Evolutionary conservation across 2,329 filamentous ascomycete species (phyloP), one percentile per base, ranked within the genome.

Genomic region (Epichloe coenophiala): DNA sequence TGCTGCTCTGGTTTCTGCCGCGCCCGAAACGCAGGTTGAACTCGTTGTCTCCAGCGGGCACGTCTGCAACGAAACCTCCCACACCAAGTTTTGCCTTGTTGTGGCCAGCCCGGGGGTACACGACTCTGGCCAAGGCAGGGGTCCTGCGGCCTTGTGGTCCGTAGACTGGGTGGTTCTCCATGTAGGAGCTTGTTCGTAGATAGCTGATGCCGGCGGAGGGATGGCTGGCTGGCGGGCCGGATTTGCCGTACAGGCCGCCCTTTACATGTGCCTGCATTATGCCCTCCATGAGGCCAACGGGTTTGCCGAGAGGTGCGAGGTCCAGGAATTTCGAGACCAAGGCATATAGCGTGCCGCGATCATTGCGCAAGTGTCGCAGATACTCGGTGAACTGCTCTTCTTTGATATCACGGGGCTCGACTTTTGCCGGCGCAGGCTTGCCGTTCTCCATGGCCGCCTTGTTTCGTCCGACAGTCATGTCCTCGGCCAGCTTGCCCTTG

Each of bases 201-300:
- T 83, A 83, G 49, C 78, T 80, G 48, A 83, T 68, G 52, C 79
- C 79, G 35, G 75, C 80, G 13, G 79, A 83, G 4, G 80, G 80
- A 56, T 83, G 79, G 19, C 75, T 79, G 7, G 71, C 67, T 1
- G 79, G 80, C n/a, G 79, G 79, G 1, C 79, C 79, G 13, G 67
- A 61, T 45, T 68, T 67, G 11, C 73, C 71, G 54, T 78, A 81
- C 1, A 74, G 74, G 50, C 65, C 58, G 8, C 58, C 54, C 39
- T 60, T 59, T 38, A 54, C 59, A 52, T 55, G 56, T n/a, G 58
- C 58, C 15, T 56, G 54, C 12, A 56, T 53, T 43, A 63, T 54
- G 21, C 60, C 58, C 21, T 61, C 49, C 41, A 58, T 51, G 35
- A 62, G 51, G 38, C 63, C 62, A 23, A 63, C 57, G 13, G 60